phyloP scores from a whole-genome alignment of 805 yeast species.

The Debaryomyces prosopidis region DNA sequence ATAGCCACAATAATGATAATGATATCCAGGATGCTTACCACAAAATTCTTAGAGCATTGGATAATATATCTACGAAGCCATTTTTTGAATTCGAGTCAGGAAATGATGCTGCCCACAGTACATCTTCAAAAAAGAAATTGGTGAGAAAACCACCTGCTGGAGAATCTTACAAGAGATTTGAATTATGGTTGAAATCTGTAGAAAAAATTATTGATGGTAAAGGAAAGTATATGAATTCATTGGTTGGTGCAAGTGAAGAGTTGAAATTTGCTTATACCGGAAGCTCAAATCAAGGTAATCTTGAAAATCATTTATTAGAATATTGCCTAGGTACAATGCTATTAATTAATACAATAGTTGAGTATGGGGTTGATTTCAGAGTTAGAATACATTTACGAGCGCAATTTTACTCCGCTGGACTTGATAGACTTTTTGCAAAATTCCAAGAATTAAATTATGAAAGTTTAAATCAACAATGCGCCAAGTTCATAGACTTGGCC shows the following conservation, averaged over 20 bases:
- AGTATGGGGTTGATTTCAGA: conserved; percentile 43
- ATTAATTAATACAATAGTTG: conserved; percentile 64
- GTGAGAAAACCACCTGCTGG: conserved; percentile 38
- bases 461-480: conserved; percentile 64
- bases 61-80: conserved; percentile 39
- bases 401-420: conserved; percentile 57
- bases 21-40: conserved; percentile 48
- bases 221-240: conserved; percentile 80
- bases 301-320: conserved; percentile 67
- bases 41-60: conserved; percentile 55
- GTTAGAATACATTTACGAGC: conserved; percentile 60
- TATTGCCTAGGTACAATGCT: conserved; percentile 72
- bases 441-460: conserved; percentile 57
- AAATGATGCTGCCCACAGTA: conserved; percentile 11
- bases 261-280: conserved; percentile 46
- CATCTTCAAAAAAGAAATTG: conserved; percentile 20
- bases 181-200: conserved; percentile 69
- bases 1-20: conserved; percentile 24
- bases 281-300: conserved; percentile 44
- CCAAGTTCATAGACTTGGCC: conserved; percentile 56
- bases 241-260: conserved; percentile 92
- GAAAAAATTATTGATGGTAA: conserved; percentile 75
- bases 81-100: conserved; percentile 40
- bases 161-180: conserved; percentile 51
- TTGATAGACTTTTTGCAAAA: conserved; percentile 50